These are phyloP conservation scores for Lophiotrema nucula DNA, from an alignment of 495 filamentous ascomycete genomes.

Conservation along the genomic window DNA sequence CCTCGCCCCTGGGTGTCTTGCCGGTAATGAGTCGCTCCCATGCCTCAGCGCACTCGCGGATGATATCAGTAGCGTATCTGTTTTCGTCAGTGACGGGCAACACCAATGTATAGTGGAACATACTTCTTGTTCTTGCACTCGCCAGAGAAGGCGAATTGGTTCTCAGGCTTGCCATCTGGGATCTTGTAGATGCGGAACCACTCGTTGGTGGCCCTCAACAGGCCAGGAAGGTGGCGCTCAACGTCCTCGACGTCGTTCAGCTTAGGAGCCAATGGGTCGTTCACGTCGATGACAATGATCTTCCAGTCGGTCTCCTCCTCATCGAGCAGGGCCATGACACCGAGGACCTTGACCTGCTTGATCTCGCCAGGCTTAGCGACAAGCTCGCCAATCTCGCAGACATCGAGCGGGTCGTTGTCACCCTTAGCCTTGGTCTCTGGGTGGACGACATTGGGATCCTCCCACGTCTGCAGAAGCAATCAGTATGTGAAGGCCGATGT, in stretches of 20 bases:
- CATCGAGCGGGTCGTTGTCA: slow-evolving; percentile 98
- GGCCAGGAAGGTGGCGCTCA: slow-evolving; percentile 94
- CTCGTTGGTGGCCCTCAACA: slow-evolving; percentile 97
- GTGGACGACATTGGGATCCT: slow-evolving; percentile 92
- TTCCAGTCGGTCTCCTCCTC: slow-evolving; percentile 99
- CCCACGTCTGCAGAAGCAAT: slow-evolving; percentile 75
- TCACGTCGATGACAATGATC: slow-evolving; percentile 98
- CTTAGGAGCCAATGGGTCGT: slow-evolving; percentile 93
- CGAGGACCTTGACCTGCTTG: slow-evolving; percentile 99
- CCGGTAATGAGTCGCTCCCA: slow-evolving; percentile 95
- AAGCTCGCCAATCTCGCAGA: slow-evolving; percentile 98
- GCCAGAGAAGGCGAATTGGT: slow-evolving; percentile 99
- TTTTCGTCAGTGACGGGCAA: not conserved
- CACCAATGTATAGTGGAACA: slow-evolving; percentile 26
- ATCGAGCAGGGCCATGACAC: slow-evolving; percentile 98
- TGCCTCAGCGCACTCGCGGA: slow-evolving; percentile 92
- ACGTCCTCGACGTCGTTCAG: slow-evolving; percentile 99
- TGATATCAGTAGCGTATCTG: slow-evolving; percentile 87
- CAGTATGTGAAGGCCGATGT: slow-evolving; percentile 25
- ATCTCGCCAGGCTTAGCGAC: slow-evolving; percentile 93
- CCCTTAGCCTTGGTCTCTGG: slow-evolving; percentile 99
- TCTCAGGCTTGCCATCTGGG: slow-evolving; percentile 99
- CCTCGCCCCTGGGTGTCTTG: slow-evolving; percentile 71
- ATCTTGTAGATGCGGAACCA: slow-evolving; percentile 99
- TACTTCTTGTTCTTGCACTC: slow-evolving; percentile 99